phyloP scores from a whole-genome alignment of 2,329 filamentous ascomycete species.

The Apiospora koreana region DNA sequence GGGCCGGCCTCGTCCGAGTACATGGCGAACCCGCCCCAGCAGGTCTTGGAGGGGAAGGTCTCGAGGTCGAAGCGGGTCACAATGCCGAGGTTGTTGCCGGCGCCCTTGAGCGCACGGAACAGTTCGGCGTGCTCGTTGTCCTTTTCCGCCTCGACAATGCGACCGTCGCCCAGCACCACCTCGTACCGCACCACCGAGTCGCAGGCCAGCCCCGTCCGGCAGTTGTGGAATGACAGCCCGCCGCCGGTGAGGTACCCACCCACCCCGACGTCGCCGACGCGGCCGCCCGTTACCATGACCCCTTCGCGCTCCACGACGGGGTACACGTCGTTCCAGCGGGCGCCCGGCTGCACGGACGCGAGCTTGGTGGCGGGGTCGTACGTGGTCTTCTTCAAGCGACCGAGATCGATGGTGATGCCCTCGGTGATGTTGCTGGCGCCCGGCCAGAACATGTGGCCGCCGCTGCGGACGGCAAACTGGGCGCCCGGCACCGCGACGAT shows the following conservation, averaged over 20 bases:
- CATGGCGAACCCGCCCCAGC: slow-evolving; percentile 3
- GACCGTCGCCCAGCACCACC: slow-evolving; percentile 43
- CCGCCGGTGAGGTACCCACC: slow-evolving; percentile 28
- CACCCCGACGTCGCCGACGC: slow-evolving; percentile 26
- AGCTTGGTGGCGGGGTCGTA: slow-evolving; percentile 28
- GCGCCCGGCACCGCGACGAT: not conserved
- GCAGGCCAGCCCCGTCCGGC: slow-evolving; percentile 42
- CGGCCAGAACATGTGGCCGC: slow-evolving; percentile 27
- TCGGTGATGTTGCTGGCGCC: slow-evolving; percentile 24
- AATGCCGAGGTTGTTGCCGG: slow-evolving; percentile 45
- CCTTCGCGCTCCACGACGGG: slow-evolving; percentile 15
- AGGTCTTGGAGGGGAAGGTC: not conserved
- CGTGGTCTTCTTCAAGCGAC: slow-evolving; percentile 30
- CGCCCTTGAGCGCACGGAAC: slow-evolving; percentile 46
- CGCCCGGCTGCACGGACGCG: slow-evolving; percentile 31
- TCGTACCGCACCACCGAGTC: slow-evolving; percentile 45
- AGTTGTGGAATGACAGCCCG: slow-evolving; percentile 24
- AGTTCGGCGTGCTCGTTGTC: slow-evolving; percentile 37
- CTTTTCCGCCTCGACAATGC: slow-evolving; percentile 35
- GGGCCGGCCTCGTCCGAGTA: not conserved
- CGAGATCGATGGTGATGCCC: slow-evolving; percentile 19
- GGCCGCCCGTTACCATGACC: slow-evolving; percentile 21
- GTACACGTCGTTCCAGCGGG: slow-evolving; percentile 27
- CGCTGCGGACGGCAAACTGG: slow-evolving; percentile 16
- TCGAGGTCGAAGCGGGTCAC: slow-evolving; percentile 18